Evolutionary conservation across 2,329 filamentous ascomycete species (phyloP).

Genomic region (Proliferodiscus dingleyae): DNA sequence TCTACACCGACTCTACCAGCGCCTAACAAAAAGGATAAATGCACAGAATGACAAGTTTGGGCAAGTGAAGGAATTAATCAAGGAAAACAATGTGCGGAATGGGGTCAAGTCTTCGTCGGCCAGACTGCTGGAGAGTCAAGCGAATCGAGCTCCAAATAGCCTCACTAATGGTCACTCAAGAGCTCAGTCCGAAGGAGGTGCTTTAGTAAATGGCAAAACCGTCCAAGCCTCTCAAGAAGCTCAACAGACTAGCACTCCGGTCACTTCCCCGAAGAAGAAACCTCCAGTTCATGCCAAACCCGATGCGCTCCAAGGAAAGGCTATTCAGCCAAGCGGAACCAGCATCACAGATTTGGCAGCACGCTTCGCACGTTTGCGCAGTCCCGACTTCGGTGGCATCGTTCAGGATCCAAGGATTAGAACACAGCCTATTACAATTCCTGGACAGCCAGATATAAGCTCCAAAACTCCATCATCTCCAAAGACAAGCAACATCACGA

Average conservation of each 20-base stretch:
- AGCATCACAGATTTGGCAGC: constrained; percentile 51
- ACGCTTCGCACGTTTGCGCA: constrained; percentile 54
- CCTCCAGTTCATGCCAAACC: constrained; percentile 61
- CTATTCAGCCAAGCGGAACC: too few species aligned
- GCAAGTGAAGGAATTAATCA: constrained; percentile 54
- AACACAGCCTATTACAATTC: constrained; percentile 42
- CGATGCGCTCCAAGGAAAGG: constrained; percentile 58
- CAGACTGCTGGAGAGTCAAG: background rate
- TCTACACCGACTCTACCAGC: constrained; percentile 43
- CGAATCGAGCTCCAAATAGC: constrained; percentile 2
- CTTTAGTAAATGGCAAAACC: constrained; percentile 2
- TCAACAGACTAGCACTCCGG: background rate
- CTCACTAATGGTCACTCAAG: constrained; percentile 13
- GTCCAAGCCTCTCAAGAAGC: background rate
- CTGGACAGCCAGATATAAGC: constrained; percentile 26
- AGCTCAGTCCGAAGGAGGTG: constrained; percentile 10
- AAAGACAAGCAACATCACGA: constrained; percentile 1
- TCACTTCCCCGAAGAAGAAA: constrained; percentile 17
- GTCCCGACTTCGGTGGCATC: constrained; percentile 31
- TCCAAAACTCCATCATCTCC: constrained; percentile 2
- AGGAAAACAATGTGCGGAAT: constrained; percentile 57
- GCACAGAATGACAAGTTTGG: constrained; percentile 47
- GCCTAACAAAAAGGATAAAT: constrained; percentile 47
- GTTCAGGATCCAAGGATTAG: constrained; percentile 50
- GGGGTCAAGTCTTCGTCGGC: constrained; percentile 40